A percentile compares a stretch with the other conserved stretches of the same genome.
These are phyloP conservation scores for Tolypocladium nubicola DNA, from an alignment of 2,329 filamentous ascomycete genomes.

Conservation along the genomic window DNA sequence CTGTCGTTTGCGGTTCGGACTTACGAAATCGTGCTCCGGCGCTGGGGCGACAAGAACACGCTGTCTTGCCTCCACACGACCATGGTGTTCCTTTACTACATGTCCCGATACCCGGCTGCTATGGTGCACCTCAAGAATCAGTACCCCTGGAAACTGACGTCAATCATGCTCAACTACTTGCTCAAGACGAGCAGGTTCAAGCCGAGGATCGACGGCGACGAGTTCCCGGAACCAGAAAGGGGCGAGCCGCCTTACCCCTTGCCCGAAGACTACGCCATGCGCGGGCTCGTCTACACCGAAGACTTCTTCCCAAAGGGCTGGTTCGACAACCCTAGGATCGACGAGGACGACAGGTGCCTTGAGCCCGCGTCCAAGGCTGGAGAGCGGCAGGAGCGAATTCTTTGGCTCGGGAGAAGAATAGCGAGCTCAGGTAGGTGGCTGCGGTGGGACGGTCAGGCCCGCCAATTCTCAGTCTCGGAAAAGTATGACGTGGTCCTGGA, in stretches of 20 bases:
- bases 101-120: constrained; percentile 29
- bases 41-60: constrained; percentile 46
- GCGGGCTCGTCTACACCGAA: constrained; percentile 51
- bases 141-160: constrained; percentile 41
- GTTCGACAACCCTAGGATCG: constrained; percentile 47
- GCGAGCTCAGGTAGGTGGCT: constrained; percentile 32
- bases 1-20: constrained; percentile 31
- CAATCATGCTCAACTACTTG: constrained; percentile 26
- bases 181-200: constrained; percentile 15
- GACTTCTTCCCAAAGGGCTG: constrained; percentile 47
- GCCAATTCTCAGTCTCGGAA: constrained; percentile 27
- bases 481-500: constrained; percentile 27
- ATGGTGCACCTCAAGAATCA: constrained; percentile 30
- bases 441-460: constrained; percentile 25
- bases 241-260: constrained; percentile 39
- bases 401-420: constrained; percentile 45
- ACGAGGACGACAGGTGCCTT: constrained; percentile 58
- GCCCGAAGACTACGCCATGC: constrained; percentile 58
- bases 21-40: constrained; percentile 34
- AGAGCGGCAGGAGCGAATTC: constrained; percentile 45
- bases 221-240: constrained; percentile 37
- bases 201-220: constrained; percentile 25
- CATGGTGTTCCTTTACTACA: constrained; percentile 45
- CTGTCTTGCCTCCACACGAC: constrained; percentile 53
- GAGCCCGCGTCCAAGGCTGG: constrained; percentile 49